Conservation (phyloP, 352 stramenopile genomes). For the Phytophthora agathidicida region DNA sequence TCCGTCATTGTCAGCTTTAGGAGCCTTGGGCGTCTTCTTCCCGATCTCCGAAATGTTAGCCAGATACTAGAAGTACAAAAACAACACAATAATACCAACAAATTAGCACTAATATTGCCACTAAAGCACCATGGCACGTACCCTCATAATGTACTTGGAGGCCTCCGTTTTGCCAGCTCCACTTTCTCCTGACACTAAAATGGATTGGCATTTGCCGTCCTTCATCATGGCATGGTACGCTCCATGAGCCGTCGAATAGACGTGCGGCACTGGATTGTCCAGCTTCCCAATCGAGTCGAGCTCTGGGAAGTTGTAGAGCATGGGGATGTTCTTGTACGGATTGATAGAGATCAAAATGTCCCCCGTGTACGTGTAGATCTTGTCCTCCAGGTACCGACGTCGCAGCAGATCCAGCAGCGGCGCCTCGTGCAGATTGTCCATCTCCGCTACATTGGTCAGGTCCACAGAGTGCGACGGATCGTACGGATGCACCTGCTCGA, state of each 20-base stretch:
- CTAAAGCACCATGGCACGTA: conserved; percentile 27
- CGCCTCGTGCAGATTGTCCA: conserved; percentile 94
- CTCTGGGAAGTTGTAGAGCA: conserved; percentile 92
- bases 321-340: conserved; percentile 95
- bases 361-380: conserved; percentile 96
- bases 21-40: conserved; percentile 73
- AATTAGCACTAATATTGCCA: conserved; percentile 4
- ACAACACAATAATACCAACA: not conserved
- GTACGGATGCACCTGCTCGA: conserved; percentile 89
- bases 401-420: conserved; percentile 90
- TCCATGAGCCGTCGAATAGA: conserved; percentile 85
- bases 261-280: conserved; percentile 86
- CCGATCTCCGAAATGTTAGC: conserved; percentile 91
- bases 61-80: conserved; percentile 66
- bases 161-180: conserved; percentile 90
- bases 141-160: conserved; percentile 93
- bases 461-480: conserved; percentile 91
- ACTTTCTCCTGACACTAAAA: conserved; percentile 87
- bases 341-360: conserved; percentile 97
- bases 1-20: conserved; percentile 60
- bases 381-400: conserved; percentile 88
- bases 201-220: conserved; percentile 85
- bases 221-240: conserved; percentile 84
- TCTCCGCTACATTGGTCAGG: conserved; percentile 92
- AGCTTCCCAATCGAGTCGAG: conserved; percentile 88